Evolutionary conservation across 1,139 yeast genomes (phyloP), one percentile per base, ranked within the genome.

Genomic region (Scheffersomyces cryptocercus): DNA sequence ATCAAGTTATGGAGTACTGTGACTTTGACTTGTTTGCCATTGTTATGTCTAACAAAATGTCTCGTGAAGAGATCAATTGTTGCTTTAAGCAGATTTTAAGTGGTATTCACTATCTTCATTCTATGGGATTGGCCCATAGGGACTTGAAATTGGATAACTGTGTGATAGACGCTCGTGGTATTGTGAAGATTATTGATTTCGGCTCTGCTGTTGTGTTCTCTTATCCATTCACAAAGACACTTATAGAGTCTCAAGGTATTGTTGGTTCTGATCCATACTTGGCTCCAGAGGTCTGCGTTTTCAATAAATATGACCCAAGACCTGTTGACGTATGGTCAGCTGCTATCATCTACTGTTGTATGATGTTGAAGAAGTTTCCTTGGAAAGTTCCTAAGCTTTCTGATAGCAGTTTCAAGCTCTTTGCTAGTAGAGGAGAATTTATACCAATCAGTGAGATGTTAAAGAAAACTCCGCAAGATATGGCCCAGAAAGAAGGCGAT

Each of bases 291-390:
- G 96, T 91, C 12, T 81, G 95, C 53, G 89, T 89, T 8, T 76
- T 88, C 51, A 82, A 85, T 53, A 74, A 75, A 49, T 91, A 91
- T 61, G 96, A 88, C 64, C 97, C 97, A 13, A 79, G 96, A 51
- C 95, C 95, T 7, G 96, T 91, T 14, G 98, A 91, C 65, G 86
- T 91, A 30, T 91, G 98, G 98, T 88, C 96, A 8, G 83, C 84
- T 24, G 97, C 96, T 12, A 89, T 91, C 47, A 88, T 91, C 37
- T 88, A 87, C 62, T 89, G 97, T 57, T 91, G 97, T 70, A 90
- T 91, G 97, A 85, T 90, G 56, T 75, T 91, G 65, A 85, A 91
- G 64, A 86, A 91, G 64, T 91, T 91, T 67, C 97, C 98, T 9
- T 90, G 98, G 98, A 90, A 89, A 63, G 90, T 91, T 9, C 97